Base-by-base conservation (phyloP, 805 yeast species). In the Ogataea trehaloabstinens region DNA sequence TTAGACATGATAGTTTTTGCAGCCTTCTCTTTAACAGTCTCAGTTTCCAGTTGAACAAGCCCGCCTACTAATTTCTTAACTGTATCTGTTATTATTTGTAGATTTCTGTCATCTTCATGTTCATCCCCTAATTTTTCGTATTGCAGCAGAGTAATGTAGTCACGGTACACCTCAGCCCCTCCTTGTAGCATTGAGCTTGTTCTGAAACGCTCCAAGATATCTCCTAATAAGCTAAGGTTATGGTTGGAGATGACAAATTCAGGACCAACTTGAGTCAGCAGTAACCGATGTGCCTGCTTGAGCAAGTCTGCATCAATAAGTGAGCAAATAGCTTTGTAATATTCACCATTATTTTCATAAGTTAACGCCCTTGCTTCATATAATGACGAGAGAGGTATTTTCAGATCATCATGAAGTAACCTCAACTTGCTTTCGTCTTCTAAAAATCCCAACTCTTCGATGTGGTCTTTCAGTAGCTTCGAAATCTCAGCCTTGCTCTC, bases 221-320 rank as follows among this genome's bases (percentile, higher is more conserved):
- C 42, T n/a, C 55, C 50, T n/a, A 78, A 49, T 8, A 53, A 46
- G 5, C 22, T 52, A 31, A 42, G 48, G 35, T 31, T 46, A 5
- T 49, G 62, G 40, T 74, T 71, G n/a, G 74, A 67, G 12, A 81
- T 73, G 1, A 90, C 76, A 3, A 82, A 74, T 11, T 61, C 58
- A 6, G 98, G 98, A 0, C 91, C 98, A 21, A 88, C 82, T 3
- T 68, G 57, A 1, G 64, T 54, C 6, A 80, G 50, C 4, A 86
- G 61, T 1, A 77, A 63, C 2, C 62, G 55, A 52, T 86, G 93
- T 0, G 96, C 95, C 28, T 76, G 79, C 0, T 61, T 67, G 66
- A 75, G 76, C 35, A 73, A 58, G 8, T 66, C 68, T 0, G 95
- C 95, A 10, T 67, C 70, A 1, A 87, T 61, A 32, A 83, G 71